Conservation (phyloP, 106 monocot species). For the Dendrobium chrysotoxum region DNA sequence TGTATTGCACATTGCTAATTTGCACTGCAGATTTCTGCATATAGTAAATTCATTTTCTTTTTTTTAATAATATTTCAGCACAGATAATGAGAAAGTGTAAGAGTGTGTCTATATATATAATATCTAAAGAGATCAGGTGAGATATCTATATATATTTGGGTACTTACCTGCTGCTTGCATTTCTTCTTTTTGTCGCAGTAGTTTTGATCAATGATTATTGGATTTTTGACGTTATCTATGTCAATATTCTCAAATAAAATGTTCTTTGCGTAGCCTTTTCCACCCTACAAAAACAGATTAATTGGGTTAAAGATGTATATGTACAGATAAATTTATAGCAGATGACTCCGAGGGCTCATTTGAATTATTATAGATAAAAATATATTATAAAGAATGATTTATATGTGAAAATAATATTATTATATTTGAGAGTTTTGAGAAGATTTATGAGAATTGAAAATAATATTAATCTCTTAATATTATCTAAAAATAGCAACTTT, state of each 20-base stretch:
- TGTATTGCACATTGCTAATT: slow-evolving; percentile 55
- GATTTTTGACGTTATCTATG: slow-evolving; percentile 45
- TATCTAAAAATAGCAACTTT: too few relatives aligned
- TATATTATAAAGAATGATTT: not conserved
- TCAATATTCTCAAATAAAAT: slow-evolving; percentile 51
- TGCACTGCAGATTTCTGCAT: slow-evolving; percentile 54
- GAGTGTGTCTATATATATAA: too few relatives aligned
- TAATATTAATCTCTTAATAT: too few relatives aligned
- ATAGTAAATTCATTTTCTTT: not conserved
- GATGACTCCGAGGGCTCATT: not conserved
- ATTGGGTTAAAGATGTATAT: too few relatives aligned
- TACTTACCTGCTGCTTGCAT: slow-evolving; percentile 44
- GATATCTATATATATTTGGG: not conserved
- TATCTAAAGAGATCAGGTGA: too few relatives aligned
- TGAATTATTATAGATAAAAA: not conserved
- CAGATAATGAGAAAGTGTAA: too few relatives aligned
- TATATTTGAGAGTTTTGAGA: too few relatives aligned
- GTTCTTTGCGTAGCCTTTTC: slow-evolving; percentile 49
- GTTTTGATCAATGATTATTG: slow-evolving; percentile 78
- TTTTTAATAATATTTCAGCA: not conserved
- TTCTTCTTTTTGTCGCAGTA: slow-evolving; percentile 60
- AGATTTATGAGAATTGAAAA: too few relatives aligned
- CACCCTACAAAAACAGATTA: slow-evolving; percentile 39
- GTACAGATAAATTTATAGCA: not conserved
- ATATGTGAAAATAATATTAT: too few relatives aligned